phyloP scores from a whole-genome alignment of 257 asterid genomes.

The Solanum sejunctum region DNA sequence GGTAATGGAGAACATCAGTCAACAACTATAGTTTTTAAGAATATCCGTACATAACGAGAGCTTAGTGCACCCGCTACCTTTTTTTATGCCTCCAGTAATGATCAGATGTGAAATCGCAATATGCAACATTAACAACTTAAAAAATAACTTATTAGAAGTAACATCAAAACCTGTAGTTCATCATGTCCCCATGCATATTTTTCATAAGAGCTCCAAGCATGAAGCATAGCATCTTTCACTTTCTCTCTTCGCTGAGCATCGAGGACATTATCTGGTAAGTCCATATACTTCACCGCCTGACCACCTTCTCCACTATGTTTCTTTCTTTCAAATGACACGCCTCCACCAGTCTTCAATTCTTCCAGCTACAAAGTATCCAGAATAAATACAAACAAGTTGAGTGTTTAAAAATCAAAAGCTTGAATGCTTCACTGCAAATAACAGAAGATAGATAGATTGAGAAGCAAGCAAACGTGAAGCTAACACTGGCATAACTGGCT shows the following conservation, averaged over 20 bases:
- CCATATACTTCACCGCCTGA: slow-evolving; percentile 7
- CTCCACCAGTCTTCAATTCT: slow-evolving; percentile 39
- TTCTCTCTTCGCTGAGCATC: slow-evolving; percentile 59
- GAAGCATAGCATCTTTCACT: slow-evolving; percentile 93
- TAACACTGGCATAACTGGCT: background rate
- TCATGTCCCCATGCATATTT: slow-evolving; percentile 99
- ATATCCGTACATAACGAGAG: background rate
- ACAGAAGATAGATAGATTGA: background rate
- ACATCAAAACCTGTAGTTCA: slow-evolving; percentile 73
- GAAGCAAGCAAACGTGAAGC: background rate
- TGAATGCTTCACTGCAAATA: background rate
- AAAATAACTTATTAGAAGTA: background rate
- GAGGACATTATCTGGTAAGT: slow-evolving; percentile 45
- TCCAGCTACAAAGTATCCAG: slow-evolving; percentile 42
- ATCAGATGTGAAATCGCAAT: background rate
- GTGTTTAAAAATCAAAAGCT: background rate
- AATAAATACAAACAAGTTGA: background rate
- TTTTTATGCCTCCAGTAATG: background rate
- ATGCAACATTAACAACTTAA: background rate
- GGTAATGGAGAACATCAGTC: background rate
- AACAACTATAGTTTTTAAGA: background rate
- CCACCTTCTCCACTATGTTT: slow-evolving; percentile 7
- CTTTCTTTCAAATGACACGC: slow-evolving; percentile 14
- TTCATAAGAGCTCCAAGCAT: slow-evolving; percentile 96
- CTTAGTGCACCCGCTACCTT: background rate